These are phyloP conservation scores for Monosporascus sp. DNA, from an alignment of 2,329 filamentous ascomycete species.

Conservation along the genomic window DNA sequence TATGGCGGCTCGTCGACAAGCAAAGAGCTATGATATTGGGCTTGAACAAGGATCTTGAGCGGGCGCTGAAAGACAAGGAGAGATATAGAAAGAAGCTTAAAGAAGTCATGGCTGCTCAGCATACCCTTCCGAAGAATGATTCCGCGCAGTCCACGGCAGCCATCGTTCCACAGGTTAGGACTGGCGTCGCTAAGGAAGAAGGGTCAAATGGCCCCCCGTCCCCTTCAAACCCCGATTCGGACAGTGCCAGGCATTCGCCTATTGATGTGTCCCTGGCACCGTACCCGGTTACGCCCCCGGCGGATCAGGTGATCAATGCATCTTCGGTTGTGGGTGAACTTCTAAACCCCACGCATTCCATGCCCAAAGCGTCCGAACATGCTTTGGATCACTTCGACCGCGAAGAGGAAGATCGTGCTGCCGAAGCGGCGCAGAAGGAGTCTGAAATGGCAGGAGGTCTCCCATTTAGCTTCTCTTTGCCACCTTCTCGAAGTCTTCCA, in stretches of 20 bases:
- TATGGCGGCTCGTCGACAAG: conserved; percentile 96
- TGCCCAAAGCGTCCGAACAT: conserved; percentile 58
- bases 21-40: conserved; percentile 90
- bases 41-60: conserved; percentile 89
- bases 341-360: conserved; percentile 50
- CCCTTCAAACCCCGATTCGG: conserved; percentile 42
- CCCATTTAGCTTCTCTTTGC: conserved; percentile 46
- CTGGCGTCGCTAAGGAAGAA: conserved; percentile 26
- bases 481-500: conserved; percentile 51
- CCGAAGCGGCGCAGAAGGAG: conserved; percentile 40
- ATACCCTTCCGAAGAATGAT: conserved; percentile 17
- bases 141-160: conserved; percentile 13
- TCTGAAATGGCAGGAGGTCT: conserved; percentile 42
- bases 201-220: conserved; percentile 38
- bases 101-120: conserved; percentile 50
- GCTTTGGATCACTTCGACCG: conserved; percentile 52
- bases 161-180: conserved; percentile 19
- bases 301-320: conserved; percentile 39
- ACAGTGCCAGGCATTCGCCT: conserved; percentile 51
- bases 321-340: conserved; percentile 44
- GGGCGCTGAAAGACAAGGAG: conserved; percentile 88
- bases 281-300: conserved; percentile 61
- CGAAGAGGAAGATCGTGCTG: conserved; percentile 46
- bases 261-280: conserved; percentile 54
- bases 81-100: conserved; percentile 88